phyloP scores from a whole-genome alignment of 495 filamentous ascomycete genomes.

The Penicillium pancosmium region DNA sequence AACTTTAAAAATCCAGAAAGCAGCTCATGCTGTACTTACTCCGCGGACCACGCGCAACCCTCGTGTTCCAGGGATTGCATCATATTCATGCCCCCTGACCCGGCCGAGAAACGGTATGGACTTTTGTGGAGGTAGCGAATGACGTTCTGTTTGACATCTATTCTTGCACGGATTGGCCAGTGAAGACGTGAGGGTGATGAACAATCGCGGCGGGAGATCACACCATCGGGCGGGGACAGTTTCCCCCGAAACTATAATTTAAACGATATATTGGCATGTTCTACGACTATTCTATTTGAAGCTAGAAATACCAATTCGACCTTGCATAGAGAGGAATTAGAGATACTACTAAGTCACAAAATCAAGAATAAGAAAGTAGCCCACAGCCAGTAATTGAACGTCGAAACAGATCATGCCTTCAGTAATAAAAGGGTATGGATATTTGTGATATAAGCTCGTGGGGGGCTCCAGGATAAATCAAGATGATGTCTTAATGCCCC shows the following conservation, averaged over 20 bases:
- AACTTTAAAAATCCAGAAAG: not conserved
- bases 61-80: conserved; percentile 6
- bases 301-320: too few species aligned
- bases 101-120: not conserved
- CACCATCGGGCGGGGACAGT: conserved; percentile 4
- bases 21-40: not conserved
- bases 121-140: not conserved
- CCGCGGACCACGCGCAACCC: not conserved
- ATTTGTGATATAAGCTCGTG: too few species aligned
- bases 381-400: too few species aligned
- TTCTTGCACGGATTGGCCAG: not conserved
- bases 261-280: not conserved
- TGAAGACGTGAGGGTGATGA: not conserved
- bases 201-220: not conserved
- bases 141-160: not conserved
- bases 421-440: too few species aligned
- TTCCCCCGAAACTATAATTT: not conserved
- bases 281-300: too few species aligned
- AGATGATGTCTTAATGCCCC: too few species aligned
- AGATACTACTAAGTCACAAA: too few species aligned
- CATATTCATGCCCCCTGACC: not conserved
- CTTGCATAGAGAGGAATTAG: too few species aligned
- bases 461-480: too few species aligned
- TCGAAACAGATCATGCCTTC: too few species aligned
- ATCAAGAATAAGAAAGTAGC: too few species aligned